phyloP scores from a whole-genome alignment of 208 protist genomes.

The Acanthamoeba royreba region DNA sequence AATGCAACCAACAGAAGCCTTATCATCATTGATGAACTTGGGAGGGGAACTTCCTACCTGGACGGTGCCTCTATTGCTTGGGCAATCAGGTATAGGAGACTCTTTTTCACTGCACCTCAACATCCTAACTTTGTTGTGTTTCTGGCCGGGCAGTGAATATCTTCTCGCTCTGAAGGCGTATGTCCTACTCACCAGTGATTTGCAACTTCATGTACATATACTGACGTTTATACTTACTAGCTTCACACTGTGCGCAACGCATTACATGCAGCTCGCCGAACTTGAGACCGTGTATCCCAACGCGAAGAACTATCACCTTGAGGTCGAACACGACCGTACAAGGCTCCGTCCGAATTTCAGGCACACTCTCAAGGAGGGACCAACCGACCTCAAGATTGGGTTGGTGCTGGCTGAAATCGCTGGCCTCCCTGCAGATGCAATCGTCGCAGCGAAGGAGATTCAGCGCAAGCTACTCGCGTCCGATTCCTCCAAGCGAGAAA shows the following conservation, averaged over 20 bases:
- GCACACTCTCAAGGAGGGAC: constrained; percentile 41
- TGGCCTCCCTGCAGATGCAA: neutral
- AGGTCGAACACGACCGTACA: neutral
- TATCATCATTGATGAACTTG: constrained; percentile 33
- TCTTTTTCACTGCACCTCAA: neutral
- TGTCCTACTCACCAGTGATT: too few relatives aligned
- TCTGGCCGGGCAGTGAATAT: neutral
- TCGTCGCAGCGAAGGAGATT: neutral
- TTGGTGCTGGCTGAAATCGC: neutral
- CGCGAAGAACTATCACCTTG: constrained; percentile 45
- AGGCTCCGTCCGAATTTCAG: neutral
- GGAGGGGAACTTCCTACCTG: neutral
- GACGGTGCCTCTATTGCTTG: constrained; percentile 35
- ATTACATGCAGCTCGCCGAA: constrained; percentile 29
- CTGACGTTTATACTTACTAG: neutral
- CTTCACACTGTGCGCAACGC: neutral
- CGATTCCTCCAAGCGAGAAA: neutral
- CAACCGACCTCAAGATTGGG: neutral
- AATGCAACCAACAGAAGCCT: constrained; percentile 29
- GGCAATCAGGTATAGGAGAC: neutral
- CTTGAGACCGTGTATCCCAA: constrained; percentile 18
- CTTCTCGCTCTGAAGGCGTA: neutral
- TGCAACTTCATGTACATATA: neutral
- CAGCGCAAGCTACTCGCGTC: neutral
- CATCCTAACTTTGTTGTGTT: neutral